These are phyloP conservation scores for Fusarium redolens DNA, from an alignment of 2,329 filamentous ascomycete species.

Conservation along the genomic window DNA sequence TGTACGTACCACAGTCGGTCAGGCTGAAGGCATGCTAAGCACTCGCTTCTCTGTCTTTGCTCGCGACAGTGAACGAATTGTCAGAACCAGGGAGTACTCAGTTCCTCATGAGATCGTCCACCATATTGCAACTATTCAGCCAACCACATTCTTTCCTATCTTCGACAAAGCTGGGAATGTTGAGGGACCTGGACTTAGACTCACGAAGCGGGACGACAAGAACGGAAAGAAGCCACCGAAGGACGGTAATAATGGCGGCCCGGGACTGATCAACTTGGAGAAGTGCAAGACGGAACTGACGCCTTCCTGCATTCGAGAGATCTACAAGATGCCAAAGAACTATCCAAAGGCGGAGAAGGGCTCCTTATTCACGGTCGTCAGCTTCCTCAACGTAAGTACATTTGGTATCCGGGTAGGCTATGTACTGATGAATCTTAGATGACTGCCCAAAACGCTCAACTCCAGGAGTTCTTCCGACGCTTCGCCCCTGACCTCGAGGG, in stretches of 20 bases:
- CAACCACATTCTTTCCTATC: conserved; percentile 54
- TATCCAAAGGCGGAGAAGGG: conserved; percentile 69
- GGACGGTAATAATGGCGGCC: conserved; percentile 22
- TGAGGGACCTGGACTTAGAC: not conserved
- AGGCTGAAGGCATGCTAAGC: conserved; percentile 59
- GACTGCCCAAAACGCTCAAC: conserved; percentile 64
- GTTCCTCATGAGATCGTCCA: conserved; percentile 49
- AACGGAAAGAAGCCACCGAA: not conserved
- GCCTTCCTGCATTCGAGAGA: conserved; percentile 56
- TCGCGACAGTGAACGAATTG: conserved; percentile 54
- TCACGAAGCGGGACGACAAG: not conserved
- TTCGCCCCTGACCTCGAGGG: conserved; percentile 65
- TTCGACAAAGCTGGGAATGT: not conserved
- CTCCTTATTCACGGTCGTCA: conserved; percentile 72
- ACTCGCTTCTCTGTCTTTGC: conserved; percentile 56
- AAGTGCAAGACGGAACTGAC: conserved; percentile 55
- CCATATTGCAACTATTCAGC: conserved; percentile 59
- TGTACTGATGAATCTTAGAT: conserved; percentile 49
- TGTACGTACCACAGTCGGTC: conserved; percentile 54
- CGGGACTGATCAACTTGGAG: conserved; percentile 19
- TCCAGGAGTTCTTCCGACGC: conserved; percentile 64
- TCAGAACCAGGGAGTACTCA: conserved; percentile 53
- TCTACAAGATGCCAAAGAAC: conserved; percentile 57
- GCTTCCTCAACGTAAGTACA: conserved; percentile 54
- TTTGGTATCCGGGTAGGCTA: not conserved